Evolutionary conservation across 2,329 filamentous ascomycete genomes (phyloP).

Genomic region (Microthyrium microscopicum): DNA sequence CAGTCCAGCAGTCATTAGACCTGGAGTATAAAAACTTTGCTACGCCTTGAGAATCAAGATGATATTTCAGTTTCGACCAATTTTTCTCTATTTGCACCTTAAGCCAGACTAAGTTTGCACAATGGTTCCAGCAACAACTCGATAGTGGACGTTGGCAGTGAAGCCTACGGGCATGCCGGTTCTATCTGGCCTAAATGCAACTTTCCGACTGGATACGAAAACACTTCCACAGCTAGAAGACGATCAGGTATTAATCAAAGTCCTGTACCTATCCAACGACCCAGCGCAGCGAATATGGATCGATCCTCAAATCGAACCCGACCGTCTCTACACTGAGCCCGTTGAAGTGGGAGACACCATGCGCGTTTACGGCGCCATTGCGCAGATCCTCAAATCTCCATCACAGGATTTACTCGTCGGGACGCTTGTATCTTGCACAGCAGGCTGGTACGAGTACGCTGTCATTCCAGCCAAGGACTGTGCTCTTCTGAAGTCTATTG

Average conservation of each 20-base stretch:
- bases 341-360: conserved; percentile 1
- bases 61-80: no score
- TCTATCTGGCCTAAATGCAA: conserved; percentile 1
- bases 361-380: neutral
- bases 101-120: neutral
- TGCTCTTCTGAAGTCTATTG: neutral
- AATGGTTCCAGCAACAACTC: conserved; percentile 2
- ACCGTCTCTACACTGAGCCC: conserved; percentile 1
- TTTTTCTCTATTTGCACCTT: no score
- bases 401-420: neutral
- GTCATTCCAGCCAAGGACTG: conserved; percentile 1
- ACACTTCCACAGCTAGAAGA: conserved; percentile 1
- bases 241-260: conserved; percentile 3
- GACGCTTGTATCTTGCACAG: neutral
- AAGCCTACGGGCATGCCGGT: conserved; percentile 1
- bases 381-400: neutral
- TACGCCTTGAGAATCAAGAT: no score
- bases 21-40: no score
- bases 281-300: conserved; percentile 3
- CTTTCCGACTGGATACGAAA: conserved; percentile 1
- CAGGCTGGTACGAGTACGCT: conserved; percentile 2
- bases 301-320: conserved; percentile 1
- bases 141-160: neutral
- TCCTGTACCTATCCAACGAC: conserved; percentile 3
- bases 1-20: no score